Evolutionary conservation across 208 protist genomes (phyloP).

Genomic region (Trypanosoma congolense): DNA sequence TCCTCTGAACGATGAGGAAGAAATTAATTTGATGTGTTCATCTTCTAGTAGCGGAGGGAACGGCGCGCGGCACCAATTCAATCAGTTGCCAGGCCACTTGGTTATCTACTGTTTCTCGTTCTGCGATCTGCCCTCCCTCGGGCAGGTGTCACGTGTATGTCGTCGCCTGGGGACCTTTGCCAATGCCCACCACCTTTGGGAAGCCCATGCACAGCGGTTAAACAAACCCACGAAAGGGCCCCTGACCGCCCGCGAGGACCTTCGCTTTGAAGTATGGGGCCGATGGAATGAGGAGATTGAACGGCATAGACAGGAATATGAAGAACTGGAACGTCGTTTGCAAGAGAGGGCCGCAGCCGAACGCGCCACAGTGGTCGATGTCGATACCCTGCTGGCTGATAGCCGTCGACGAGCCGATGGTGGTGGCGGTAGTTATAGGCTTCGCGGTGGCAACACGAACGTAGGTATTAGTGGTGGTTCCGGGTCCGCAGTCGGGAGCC

Average conservation of each 20-base stretch:
- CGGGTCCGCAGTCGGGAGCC: constrained; percentile 5
- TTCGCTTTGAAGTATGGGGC: constrained; percentile 9
- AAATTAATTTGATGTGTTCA: constrained; percentile 14
- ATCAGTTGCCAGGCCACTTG: constrained; percentile 21
- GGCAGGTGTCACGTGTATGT: constrained; percentile 14
- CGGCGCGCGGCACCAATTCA: constrained; percentile 1
- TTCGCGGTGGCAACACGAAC: not conserved
- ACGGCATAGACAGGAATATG: constrained; percentile 25
- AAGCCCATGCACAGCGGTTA: constrained; percentile 15
- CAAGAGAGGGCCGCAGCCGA: constrained; percentile 29
- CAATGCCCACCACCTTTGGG: constrained; percentile 20
- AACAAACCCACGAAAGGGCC: constrained; percentile 1
- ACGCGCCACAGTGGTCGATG: constrained; percentile 31
- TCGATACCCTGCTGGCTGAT: constrained; percentile 22
- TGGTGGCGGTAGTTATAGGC: not conserved
- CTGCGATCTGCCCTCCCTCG: constrained; percentile 25
- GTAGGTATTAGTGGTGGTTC: constrained; percentile 8
- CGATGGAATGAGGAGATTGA: constrained; percentile 19
- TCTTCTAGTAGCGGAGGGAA: not conserved
- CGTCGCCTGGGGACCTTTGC: constrained; percentile 22
- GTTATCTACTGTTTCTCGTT: constrained; percentile 28
- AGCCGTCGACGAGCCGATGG: not conserved
- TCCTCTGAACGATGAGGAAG: constrained; percentile 29
- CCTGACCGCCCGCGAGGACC: constrained; percentile 7
- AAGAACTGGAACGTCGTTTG: constrained; percentile 28